Evolutionary conservation across 2,329 filamentous ascomycete genomes (phyloP), one percentile per base, ranked within the genome.

Genomic region (Cryphonectria japonica): DNA sequence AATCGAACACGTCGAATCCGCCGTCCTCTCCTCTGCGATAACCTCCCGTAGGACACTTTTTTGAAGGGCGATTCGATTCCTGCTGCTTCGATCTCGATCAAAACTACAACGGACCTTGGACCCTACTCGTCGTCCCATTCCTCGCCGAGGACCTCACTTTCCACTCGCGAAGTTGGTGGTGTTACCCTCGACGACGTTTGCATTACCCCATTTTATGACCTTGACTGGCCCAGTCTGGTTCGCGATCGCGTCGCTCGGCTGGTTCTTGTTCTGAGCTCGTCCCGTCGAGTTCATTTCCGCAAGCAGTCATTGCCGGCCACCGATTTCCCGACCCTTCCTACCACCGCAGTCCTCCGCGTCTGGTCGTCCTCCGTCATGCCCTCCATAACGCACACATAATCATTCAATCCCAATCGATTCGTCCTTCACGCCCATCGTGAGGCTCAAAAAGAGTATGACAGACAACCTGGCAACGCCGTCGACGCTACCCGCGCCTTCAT

Each of bases 401-500:
- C 37, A 77, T 79, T 78, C 78, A 77, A 77, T 80, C 79, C 78
- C 81, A 81, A 78, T 77, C 74, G 77, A 76, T 78, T 77, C 78
- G 77, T 78, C 78, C 75, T 76, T 75, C 73, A 75, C 75, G 76
- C 74, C 75, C 76, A 80, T 79, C 78, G 80, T 80, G 85, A 84
- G 84, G 82, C 80, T 79, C 77, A 75, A 75, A 34, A 83, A 85
- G 85, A 90, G 85, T 88, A 90, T 90, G 88, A 89, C 86, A 82
- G 88, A 90, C 81, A 88, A 84, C 79, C 82, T 83, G 75, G 82
- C 81, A 76, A 79, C 84, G 79, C 83, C 86, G 81, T 84, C 84
- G 78, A 86, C 86, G 81, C 87, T 85, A 81, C 82, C 84, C 80
- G 84, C 84, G 83, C 82, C 83, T 83, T 83, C 86, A 79, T 87